phyloP scores from a whole-genome alignment of 140 eudicot species.

The Anethum foeniculum region DNA sequence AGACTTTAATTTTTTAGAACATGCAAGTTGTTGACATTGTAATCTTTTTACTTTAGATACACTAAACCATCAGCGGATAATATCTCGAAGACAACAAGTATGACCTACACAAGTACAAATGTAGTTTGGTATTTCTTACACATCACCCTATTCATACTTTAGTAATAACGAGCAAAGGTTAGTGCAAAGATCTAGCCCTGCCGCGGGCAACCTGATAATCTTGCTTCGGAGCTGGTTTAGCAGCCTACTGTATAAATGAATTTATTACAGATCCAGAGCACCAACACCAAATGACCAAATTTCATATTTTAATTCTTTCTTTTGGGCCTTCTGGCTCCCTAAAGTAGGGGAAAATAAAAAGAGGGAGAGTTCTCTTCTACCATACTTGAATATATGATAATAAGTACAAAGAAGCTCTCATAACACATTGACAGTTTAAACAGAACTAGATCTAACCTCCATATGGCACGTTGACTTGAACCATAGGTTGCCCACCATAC shows the following conservation, averaged over 20 bases:
- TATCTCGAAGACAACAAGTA: background rate
- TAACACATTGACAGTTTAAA: background rate
- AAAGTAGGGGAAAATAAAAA: background rate
- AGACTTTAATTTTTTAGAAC: background rate
- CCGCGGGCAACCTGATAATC: background rate
- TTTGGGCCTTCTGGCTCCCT: background rate
- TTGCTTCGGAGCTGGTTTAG: background rate
- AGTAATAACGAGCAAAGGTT: background rate
- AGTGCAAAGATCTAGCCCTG: background rate
- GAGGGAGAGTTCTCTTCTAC: background rate
- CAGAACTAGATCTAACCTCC: conserved; percentile 45
- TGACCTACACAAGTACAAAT: background rate
- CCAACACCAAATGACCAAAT: background rate
- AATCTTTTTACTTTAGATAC: background rate
- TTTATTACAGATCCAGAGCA: background rate
- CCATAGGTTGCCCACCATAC: conserved; percentile 99
- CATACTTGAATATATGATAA: background rate
- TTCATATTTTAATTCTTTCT: background rate
- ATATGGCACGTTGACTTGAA: conserved; percentile 89
- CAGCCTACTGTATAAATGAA: background rate
- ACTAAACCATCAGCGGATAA: background rate
- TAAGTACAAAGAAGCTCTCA: background rate
- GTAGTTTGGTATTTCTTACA: background rate
- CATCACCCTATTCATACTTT: background rate
- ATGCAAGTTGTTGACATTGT: background rate